These are phyloP conservation scores for Fulvia fulva DNA, from an alignment of 2,329 filamentous ascomycete genomes.

Conservation along the genomic window DNA sequence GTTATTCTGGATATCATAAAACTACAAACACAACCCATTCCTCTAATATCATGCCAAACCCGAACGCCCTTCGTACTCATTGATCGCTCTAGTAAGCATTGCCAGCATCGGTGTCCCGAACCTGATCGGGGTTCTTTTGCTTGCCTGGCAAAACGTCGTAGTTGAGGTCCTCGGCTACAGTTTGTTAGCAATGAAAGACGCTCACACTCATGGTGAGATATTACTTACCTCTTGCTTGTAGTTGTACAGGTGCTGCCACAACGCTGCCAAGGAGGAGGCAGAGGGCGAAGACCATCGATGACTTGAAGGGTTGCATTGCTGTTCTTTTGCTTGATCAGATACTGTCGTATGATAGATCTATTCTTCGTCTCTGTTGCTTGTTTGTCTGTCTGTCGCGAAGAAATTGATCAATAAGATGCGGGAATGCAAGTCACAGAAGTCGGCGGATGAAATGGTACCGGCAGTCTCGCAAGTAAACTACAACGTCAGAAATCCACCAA, in stretches of 20 bases:
- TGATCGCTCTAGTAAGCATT: background rate
- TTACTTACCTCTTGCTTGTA: background rate
- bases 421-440: too few species aligned
- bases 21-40: background rate
- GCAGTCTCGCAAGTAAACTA: too few species aligned
- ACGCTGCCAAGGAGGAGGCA: background rate
- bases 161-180: background rate
- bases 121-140: background rate
- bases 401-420: background rate
- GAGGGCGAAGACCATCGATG: background rate
- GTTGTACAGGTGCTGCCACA: background rate
- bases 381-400: background rate
- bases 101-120: background rate
- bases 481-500: background rate
- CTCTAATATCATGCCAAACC: background rate
- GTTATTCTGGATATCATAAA: background rate
- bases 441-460: too few species aligned
- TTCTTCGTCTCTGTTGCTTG: background rate
- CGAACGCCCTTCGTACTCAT: background rate
- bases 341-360: background rate
- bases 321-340: background rate
- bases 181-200: background rate
- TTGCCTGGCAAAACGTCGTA: background rate
- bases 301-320: background rate
- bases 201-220: background rate